Evolutionary conservation across 2,329 filamentous ascomycete species (phyloP), one percentile per base, ranked within the genome.

Genomic region (Xylaria polymorpha): DNA sequence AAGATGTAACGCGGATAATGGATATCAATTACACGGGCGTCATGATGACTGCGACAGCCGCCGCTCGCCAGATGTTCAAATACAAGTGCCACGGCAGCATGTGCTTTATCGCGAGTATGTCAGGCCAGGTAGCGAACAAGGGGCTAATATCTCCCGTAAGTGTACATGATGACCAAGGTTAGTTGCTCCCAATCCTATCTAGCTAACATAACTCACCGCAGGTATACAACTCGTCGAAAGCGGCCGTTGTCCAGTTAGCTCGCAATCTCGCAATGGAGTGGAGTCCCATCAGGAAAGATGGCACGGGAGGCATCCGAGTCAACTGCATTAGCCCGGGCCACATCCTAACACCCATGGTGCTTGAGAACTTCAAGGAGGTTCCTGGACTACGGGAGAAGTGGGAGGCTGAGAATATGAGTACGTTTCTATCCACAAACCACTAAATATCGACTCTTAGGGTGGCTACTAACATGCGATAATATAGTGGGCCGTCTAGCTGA

Each of bases 271-370:
- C 89, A 1, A 83, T 86, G 64, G 89, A 91, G 78, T 92, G 87
- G 88, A 88, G 87, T 43, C 81, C 83, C 20, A 75, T 79, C 29
- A 70, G 70, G 5, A 64, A 77, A 56, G 78, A 81, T 39, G 80
- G 80, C 15, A 77, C 74, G 0, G 82, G 90, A 68, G 87, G 87
- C 4, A 91, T 92, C 69, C 83, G 90, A 0, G 87, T 92, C 64
- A 92, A 92, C 79, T 91, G 88, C 35, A 85, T 92, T 65, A 90
- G 87, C 53, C 90, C 91, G 0, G 90, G 91, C 0, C 90, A 91
- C 72, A 91, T 92, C 68, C 81, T 90, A 6, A 91, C 89, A 1
- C 87, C 89, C 1, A 94, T 94, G 92, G 91, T 93, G 0, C 85
- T 90, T 75, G 86, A 88, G 74, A 84, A 93, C 56, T 92, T 94